Percentiles rank a stretch among this genome's conserved stretches.
Evolutionary conservation across 1,284 basidiomycete genomes (phyloP).

Genomic region (Apiotrichum gracile): DNA sequence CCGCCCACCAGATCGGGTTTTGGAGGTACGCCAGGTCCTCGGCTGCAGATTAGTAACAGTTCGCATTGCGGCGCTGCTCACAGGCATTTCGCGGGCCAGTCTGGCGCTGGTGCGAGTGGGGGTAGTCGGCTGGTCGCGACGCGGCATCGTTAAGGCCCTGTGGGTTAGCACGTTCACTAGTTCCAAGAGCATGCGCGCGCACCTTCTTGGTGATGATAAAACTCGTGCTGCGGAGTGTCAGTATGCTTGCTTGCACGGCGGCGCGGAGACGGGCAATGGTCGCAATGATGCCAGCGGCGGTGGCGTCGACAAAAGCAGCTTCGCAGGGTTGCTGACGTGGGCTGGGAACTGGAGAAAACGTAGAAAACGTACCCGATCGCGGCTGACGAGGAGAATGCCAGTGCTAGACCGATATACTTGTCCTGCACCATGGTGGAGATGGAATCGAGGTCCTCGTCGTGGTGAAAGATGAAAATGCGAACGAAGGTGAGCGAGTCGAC

Average conservation of each 20-base stretch:
- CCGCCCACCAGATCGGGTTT: slow-evolving; percentile 98
- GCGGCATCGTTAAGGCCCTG: slow-evolving; percentile 79
- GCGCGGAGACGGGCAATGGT: neutral
- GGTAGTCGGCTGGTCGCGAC: slow-evolving; percentile 58
- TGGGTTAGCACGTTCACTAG: slow-evolving; percentile 5
- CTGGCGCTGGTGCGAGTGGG: slow-evolving; percentile 56
- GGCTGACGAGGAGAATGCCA: slow-evolving; percentile 60
- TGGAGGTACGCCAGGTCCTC: slow-evolving; percentile 79
- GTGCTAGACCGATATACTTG: slow-evolving; percentile 82
- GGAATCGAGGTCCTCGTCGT: neutral
- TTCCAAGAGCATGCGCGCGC: too few relatives aligned
- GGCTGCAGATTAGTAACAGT: slow-evolving; percentile 47
- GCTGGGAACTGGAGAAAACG: neutral
- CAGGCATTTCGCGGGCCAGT: slow-evolving; percentile 57
- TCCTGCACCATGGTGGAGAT: slow-evolving; percentile 53
- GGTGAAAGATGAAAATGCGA: neutral
- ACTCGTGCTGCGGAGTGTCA: slow-evolving; percentile 53
- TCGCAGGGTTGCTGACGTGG: neutral
- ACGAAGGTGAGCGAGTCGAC: neutral
- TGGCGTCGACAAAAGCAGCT: neutral
- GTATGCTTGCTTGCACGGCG: neutral
- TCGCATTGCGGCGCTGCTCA: slow-evolving; percentile 54
- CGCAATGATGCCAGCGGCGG: neutral
- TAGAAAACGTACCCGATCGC: slow-evolving; percentile 11
- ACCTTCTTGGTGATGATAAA: slow-evolving; percentile 98